Evolutionary conservation across 345 rosid genomes (phyloP).

Genomic region (Lumnitzera littorea): DNA sequence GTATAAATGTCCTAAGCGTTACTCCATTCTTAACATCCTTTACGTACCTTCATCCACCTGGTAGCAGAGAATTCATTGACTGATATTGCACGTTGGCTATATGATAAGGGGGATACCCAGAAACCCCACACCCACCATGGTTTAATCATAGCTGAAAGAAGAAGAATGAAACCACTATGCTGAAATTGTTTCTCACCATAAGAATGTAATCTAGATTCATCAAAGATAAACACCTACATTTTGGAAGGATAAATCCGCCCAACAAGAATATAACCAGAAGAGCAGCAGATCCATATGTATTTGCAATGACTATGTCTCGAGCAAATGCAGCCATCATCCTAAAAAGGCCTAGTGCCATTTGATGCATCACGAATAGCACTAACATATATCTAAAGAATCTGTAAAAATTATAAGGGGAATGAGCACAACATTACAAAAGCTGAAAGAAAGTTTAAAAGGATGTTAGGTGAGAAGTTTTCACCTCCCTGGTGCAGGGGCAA

Average conservation of each 20-base stretch:
- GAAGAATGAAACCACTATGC: too few species aligned
- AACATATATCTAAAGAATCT: conserved; percentile 85
- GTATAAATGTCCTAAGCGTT: not conserved
- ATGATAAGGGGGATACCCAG: conserved; percentile 84
- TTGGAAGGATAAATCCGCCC: conserved; percentile 89
- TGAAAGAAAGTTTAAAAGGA: not conserved
- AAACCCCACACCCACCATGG: conserved; percentile 96
- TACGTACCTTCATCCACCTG: conserved; percentile 64
- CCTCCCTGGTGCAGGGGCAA: conserved; percentile 75
- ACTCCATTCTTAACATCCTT: not conserved
- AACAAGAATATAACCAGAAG: conserved; percentile 51
- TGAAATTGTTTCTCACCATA: too few species aligned
- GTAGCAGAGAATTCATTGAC: conserved; percentile 79
- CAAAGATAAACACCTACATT: conserved; percentile 34
- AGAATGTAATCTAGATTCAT: not conserved
- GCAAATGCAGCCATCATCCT: conserved; percentile 72
- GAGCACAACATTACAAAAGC: conserved; percentile 7
- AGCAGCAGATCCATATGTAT: conserved; percentile 75
- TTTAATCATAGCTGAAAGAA: conserved; percentile 47
- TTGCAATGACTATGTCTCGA: conserved; percentile 84
- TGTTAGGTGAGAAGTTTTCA: conserved; percentile 10
- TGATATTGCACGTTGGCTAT: conserved; percentile 69
- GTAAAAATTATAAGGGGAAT: conserved; percentile 7
- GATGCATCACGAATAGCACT: conserved; percentile 67
- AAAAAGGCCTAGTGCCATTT: conserved; percentile 88